Evolutionary conservation across 192 early-diverging fungal species (phyloP).

Genomic region (Entrophospora sp.): DNA sequence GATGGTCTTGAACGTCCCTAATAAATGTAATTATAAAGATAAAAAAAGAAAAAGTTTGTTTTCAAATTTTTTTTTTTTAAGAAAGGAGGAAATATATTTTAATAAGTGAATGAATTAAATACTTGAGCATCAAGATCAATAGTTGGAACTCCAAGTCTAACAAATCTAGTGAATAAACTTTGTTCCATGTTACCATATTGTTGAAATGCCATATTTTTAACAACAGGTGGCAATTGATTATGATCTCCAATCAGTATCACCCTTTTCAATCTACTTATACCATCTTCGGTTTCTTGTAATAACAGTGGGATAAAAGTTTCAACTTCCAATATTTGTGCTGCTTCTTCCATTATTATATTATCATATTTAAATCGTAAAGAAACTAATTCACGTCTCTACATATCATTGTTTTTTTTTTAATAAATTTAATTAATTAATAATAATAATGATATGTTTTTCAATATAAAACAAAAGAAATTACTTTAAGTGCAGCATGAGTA

Average conservation of each 20-base stretch:
- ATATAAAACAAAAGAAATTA: conserved; percentile 14
- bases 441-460: background rate
- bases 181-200: conserved; percentile 91
- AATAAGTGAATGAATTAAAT: background rate
- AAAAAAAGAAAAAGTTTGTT: conserved; percentile 13
- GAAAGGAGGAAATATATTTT: background rate
- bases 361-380: conserved; percentile 90
- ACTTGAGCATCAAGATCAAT: conserved; percentile 76
- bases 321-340: conserved; percentile 90
- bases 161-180: conserved; percentile 83
- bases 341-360: conserved; percentile 95
- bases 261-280: conserved; percentile 64
- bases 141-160: conserved; percentile 89
- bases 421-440: background rate
- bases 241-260: conserved; percentile 97
- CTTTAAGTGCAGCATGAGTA: conserved; percentile 88
- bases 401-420: no score
- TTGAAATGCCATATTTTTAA: conserved; percentile 78
- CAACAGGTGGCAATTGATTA: conserved; percentile 93
- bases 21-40: background rate
- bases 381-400: conserved; percentile 71
- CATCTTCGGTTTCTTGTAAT: conserved; percentile 65
- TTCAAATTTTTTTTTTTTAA: no score
- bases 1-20: conserved; percentile 75
- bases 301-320: conserved; percentile 91